phyloP scores from a whole-genome alignment of 306 rosid species.

The Nissolia schottii region DNA sequence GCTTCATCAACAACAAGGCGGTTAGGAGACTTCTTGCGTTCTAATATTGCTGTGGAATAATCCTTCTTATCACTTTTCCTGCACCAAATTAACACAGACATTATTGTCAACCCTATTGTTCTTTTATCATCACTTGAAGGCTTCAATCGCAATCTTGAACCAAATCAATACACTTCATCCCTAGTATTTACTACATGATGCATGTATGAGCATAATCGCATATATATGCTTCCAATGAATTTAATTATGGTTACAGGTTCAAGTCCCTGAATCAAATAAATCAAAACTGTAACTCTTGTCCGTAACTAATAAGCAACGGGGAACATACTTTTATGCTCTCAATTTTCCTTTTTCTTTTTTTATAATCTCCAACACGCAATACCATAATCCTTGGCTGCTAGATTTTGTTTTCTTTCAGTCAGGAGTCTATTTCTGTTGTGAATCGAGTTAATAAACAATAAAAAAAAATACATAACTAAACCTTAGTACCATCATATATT shows the following conservation, averaged over 20 bases:
- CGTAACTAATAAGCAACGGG: background rate
- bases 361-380: background rate
- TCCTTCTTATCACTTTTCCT: conserved; percentile 49
- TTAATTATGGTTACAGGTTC: background rate
- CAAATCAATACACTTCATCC: background rate
- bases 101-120: background rate
- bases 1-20: conserved; percentile 64
- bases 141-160: background rate
- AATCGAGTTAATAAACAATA: background rate
- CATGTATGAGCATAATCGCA: background rate
- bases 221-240: background rate
- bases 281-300: background rate
- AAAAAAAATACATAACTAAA: background rate
- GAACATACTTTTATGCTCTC: background rate
- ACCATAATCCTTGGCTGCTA: background rate
- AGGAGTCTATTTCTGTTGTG: background rate
- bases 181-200: background rate
- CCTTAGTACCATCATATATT: background rate
- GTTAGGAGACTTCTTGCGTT: conserved; percentile 66
- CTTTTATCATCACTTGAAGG: background rate
- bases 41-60: conserved; percentile 56
- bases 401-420: background rate
- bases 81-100: conserved; percentile 19
- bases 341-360: background rate
- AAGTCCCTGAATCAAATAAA: background rate